Evolutionary conservation across 2,329 filamentous ascomycete species (phyloP).

Genomic region (Akanthomyces dipterigenus): DNA sequence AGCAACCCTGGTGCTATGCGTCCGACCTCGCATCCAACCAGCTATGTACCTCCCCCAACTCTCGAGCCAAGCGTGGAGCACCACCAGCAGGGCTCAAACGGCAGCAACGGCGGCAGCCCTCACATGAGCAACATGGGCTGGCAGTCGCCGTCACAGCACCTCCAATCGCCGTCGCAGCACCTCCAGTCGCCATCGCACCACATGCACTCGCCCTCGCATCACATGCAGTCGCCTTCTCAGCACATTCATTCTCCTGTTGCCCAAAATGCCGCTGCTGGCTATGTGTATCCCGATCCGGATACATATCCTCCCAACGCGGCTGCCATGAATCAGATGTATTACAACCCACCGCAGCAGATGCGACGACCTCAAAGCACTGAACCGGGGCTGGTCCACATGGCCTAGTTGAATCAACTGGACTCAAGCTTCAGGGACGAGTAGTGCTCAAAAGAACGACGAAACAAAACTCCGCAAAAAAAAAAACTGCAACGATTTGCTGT

Average conservation of each 20-base stretch:
- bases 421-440: not conserved
- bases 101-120: slow-evolving; percentile 74
- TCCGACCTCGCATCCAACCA: slow-evolving; percentile 79
- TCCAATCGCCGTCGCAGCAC: slow-evolving; percentile 61
- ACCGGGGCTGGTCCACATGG: slow-evolving; percentile 42
- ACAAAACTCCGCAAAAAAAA: not conserved
- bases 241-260: slow-evolving; percentile 55
- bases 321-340: slow-evolving; percentile 65
- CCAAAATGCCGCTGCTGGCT: slow-evolving; percentile 53
- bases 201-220: slow-evolving; percentile 49
- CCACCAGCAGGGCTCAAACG: slow-evolving; percentile 58
- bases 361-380: slow-evolving; percentile 71
- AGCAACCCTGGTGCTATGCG: slow-evolving; percentile 41
- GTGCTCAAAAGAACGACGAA: not conserved
- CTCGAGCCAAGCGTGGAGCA: slow-evolving; percentile 81
- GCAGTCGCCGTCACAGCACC: slow-evolving; percentile 51
- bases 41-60: slow-evolving; percentile 76
- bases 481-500: not conserved
- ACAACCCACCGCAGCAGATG: slow-evolving; percentile 56
- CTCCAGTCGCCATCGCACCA: slow-evolving; percentile 50
- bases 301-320: slow-evolving; percentile 53
- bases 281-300: slow-evolving; percentile 80
- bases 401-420: slow-evolving; percentile 22
- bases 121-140: slow-evolving; percentile 78
- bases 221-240: slow-evolving; percentile 49